A percentile compares a stretch with the other conserved stretches of the same genome.
Evolutionary conservation across 768 basidiomycete species (phyloP).

Genomic region (Suillus americanus): DNA sequence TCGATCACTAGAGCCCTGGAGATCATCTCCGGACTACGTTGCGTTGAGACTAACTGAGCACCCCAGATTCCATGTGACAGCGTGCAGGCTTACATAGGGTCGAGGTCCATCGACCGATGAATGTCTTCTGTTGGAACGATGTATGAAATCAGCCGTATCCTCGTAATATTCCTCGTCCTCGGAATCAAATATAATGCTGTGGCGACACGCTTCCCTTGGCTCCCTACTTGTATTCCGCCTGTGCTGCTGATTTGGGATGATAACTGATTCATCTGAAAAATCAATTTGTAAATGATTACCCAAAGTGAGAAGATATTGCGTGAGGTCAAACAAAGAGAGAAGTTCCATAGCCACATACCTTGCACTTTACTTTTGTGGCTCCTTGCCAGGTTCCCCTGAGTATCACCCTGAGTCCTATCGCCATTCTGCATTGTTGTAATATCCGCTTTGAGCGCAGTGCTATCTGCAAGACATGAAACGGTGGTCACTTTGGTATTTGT

Average conservation of each 20-base stretch:
- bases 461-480: neutral
- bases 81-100: neutral
- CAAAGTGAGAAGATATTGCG: neutral
- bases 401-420: neutral
- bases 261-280: neutral
- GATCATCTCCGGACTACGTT: neutral
- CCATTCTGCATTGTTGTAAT: neutral
- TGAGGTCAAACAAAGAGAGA: neutral
- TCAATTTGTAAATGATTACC: neutral
- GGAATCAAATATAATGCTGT: slow-evolving; percentile 11
- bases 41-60: slow-evolving; percentile 1
- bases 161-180: slow-evolving; percentile 19
- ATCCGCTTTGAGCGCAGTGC: neutral
- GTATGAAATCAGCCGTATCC: neutral
- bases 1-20: slow-evolving; percentile 10
- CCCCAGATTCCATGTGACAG: neutral
- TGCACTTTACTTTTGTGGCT: neutral
- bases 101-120: neutral
- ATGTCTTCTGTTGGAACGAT: neutral
- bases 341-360: neutral
- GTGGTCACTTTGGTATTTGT: neutral
- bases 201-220: neutral
- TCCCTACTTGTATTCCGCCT: neutral
- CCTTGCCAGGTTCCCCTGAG: neutral
- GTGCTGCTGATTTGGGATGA: neutral